A percentile compares a stretch with the other conserved stretches of the same genome.
phyloP scores from a whole-genome alignment of 2,329 filamentous ascomycete genomes.

The Aureobasidium uvarum region DNA sequence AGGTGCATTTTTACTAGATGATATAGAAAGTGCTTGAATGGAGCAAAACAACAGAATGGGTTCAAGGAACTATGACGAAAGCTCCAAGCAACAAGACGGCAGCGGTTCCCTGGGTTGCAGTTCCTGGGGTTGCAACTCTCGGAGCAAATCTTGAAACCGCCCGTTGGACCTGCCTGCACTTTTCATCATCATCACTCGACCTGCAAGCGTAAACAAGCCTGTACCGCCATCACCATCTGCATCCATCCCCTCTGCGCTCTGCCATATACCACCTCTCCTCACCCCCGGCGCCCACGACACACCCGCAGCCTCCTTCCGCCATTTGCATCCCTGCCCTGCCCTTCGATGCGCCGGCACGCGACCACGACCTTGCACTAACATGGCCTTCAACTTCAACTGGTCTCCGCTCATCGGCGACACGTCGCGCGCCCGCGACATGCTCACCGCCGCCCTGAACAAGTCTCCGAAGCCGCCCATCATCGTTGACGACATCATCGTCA shows the following conservation, averaged over 20 bases:
- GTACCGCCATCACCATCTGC: not conserved
- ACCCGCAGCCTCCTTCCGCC: no score
- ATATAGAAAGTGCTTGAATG: not conserved
- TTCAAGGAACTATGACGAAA: no score
- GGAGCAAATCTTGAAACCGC: not conserved
- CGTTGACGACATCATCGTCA: slow-evolving; percentile 98
- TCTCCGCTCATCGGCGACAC: slow-evolving; percentile 96
- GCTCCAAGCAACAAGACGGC: not conserved
- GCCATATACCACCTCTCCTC: not conserved
- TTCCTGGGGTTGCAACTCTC: no score
- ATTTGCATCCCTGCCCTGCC: slow-evolving; percentile 4
- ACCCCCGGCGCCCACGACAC: not conserved
- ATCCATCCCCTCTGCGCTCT: not conserved
- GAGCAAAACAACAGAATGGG: no score
- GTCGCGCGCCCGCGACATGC: slow-evolving; percentile 83
- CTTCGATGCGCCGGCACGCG: slow-evolving; percentile 27
- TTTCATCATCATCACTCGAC: slow-evolving; percentile 8
- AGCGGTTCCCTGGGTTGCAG: not conserved
- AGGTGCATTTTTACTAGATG: not conserved
- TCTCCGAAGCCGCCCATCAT: slow-evolving; percentile 97
- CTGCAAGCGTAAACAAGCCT: not conserved
- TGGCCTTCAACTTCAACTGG: slow-evolving; percentile 99
- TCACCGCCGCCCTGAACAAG: slow-evolving; percentile 95
- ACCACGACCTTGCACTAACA: slow-evolving; percentile 43
- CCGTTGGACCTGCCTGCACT: not conserved